phyloP scores from a whole-genome alignment of 2,329 filamentous ascomycete species.

The Paradendryphiella salina region DNA sequence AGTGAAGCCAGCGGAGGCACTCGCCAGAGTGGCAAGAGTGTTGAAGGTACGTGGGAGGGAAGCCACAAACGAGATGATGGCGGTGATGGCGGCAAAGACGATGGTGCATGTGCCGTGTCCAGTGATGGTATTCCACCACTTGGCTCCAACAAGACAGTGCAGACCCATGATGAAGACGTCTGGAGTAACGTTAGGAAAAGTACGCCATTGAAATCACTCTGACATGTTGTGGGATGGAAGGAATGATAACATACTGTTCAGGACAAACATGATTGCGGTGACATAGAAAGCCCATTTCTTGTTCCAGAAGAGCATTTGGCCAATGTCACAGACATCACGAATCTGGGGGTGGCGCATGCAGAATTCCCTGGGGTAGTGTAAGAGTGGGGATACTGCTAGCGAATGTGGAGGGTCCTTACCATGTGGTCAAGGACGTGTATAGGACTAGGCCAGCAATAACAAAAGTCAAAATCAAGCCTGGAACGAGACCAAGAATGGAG shows the following conservation, averaged over 20 bases:
- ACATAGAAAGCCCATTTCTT: conserved; percentile 70
- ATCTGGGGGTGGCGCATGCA: conserved; percentile 89
- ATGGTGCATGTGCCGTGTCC: conserved; percentile 75
- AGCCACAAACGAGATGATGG: conserved; percentile 73
- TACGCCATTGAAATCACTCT: neutral
- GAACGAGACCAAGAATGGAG: conserved; percentile 81
- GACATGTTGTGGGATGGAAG: neutral
- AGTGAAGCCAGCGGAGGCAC: conserved; percentile 80
- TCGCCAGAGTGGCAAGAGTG: conserved; percentile 77
- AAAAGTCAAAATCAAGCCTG: conserved; percentile 80
- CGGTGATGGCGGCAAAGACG: conserved; percentile 73
- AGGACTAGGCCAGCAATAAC: conserved; percentile 77
- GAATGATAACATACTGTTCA: conserved; percentile 81
- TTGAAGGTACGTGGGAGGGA: conserved; percentile 86
- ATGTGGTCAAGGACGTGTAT: conserved; percentile 74
- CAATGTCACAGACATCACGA: conserved; percentile 90
- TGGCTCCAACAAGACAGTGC: conserved; percentile 80
- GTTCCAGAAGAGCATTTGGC: conserved; percentile 92
- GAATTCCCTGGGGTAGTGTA: conserved; percentile 68
- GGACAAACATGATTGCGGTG: conserved; percentile 81
- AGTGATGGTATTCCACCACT: conserved; percentile 89
- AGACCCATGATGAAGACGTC: conserved; percentile 56
- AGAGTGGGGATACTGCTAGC: neutral
- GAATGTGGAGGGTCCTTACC: conserved; percentile 51
- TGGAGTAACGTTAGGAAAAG: neutral